Evolutionary conservation across 2,329 filamentous ascomycete genomes (phyloP).

Genomic region (Pseudogymnoascus sp.): DNA sequence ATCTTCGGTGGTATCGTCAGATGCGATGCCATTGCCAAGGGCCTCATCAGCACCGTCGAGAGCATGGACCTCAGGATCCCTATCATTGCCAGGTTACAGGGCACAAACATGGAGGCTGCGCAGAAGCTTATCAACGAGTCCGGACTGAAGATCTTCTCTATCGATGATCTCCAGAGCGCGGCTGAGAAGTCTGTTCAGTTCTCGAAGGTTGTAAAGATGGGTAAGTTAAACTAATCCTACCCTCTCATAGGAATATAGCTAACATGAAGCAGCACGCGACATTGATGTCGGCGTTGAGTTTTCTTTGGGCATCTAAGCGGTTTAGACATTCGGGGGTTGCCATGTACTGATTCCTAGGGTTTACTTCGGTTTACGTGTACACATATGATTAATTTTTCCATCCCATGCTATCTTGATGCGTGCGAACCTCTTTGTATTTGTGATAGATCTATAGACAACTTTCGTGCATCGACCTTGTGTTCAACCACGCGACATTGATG

Average conservation of each 20-base stretch:
- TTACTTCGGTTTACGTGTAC: slow-evolving; percentile 8
- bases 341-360: slow-evolving; percentile 8
- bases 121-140: slow-evolving; percentile 93
- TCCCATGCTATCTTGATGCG: background rate
- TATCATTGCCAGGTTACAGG: slow-evolving; percentile 94
- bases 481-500: background rate
- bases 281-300: slow-evolving; percentile 97
- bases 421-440: background rate
- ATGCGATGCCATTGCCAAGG: slow-evolving; percentile 94
- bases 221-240: slow-evolving; percentile 42
- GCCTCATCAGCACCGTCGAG: slow-evolving; percentile 90
- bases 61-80: slow-evolving; percentile 93
- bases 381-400: slow-evolving; percentile 6
- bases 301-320: slow-evolving; percentile 71
- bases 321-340: slow-evolving; percentile 12
- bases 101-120: slow-evolving; percentile 94
- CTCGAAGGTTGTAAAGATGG: slow-evolving; percentile 98
- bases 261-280: slow-evolving; percentile 59
- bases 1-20: slow-evolving; percentile 99
- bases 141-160: slow-evolving; percentile 98
- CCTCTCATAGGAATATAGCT: slow-evolving; percentile 15
- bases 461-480: background rate
- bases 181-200: slow-evolving; percentile 98
- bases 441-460: background rate
- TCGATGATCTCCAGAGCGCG: slow-evolving; percentile 93